Evolutionary conservation across 495 filamentous ascomycete genomes (phyloP).

Genomic region (Geoglossum glabrum): DNA sequence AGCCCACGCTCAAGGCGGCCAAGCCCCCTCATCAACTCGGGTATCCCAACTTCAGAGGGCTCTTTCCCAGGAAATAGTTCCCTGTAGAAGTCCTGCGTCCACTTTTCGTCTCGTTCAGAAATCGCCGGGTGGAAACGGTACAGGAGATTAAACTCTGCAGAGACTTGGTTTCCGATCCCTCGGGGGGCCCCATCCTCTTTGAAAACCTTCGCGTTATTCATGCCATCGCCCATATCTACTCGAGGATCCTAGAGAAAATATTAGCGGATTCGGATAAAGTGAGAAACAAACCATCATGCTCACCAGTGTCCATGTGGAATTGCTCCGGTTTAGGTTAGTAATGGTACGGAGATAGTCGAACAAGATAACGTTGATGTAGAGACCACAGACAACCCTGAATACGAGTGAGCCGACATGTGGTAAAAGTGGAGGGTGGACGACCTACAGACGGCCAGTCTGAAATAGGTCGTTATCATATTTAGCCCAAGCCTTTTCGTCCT

Average conservation of each 20-base stretch:
- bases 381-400: constrained; percentile 14
- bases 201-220: too few species aligned
- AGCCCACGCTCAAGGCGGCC: constrained; percentile 29
- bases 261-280: too few species aligned
- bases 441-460: constrained; percentile 21
- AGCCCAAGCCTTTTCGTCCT: not conserved
- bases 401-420: not conserved
- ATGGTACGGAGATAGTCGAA: constrained; percentile 16
- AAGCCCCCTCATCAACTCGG: constrained; percentile 32
- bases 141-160: constrained; percentile 50
- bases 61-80: constrained; percentile 20
- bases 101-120: constrained; percentile 36
- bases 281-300: not conserved
- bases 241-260: too few species aligned
- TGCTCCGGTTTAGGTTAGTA: constrained; percentile 9
- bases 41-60: constrained; percentile 28
- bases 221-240: too few species aligned
- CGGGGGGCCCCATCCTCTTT: constrained; percentile 5
- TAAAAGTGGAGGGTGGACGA: not conserved
- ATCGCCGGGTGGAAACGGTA: constrained; percentile 45
- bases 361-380: constrained; percentile 18
- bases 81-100: constrained; percentile 38
- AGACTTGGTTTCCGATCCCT: constrained; percentile 45
- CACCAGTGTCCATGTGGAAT: constrained; percentile 10
- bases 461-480: constrained; percentile 23